Base-by-base conservation (phyloP, 495 filamentous ascomycete genomes). In the Glarea lozoyensis region DNA sequence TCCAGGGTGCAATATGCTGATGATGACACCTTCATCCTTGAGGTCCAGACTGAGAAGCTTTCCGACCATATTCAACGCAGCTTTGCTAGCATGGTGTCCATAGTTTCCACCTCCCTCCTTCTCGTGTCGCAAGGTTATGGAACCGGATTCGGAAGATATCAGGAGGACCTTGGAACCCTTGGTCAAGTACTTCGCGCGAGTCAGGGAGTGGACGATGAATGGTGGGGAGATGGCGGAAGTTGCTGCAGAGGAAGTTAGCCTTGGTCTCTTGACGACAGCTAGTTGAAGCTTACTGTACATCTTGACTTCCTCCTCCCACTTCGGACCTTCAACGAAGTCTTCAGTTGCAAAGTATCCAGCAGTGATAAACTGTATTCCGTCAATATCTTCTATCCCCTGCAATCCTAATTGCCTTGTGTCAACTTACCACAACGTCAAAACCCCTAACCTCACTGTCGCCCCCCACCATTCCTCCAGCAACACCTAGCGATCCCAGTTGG, bases 41-140 rank as follows among this genome's bases (percentile, higher is more conserved):
- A 87, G 58, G 55, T 87, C 82, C 47, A 84, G 57, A 50, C 73
- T 77, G 24, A 87, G 57, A 33, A 87, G 63, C 53, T 81, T 82
- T 3, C 80, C 82, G 3, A 78, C 76, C 82, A 87, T 87, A 56
- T 86, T 87, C 42, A 81, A 56, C 3, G 81, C 82, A 3, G 79
- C 69, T 54, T 87, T 86, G 60, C 72, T 78, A 0, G 70, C 82
- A 67, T 87, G 82, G 55, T 86, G 81, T 2, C 70, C 81, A 55
- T 76, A 86, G 54, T 84, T 84, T 0, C 81, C 82, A 7, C 80
- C 82, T 0, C 79, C 81, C 56, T 82, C 79, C 25, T 66, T 72
- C 52, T 76, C 69, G 54, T 82, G 76, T 4, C 82, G 69, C 15
- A 87, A 60, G 4, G 76, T 72, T 45, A 86, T 82, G 47, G 75